A percentile compares a stretch with the other conserved stretches of the same genome.
These are phyloP conservation scores for Penicillium palitans DNA, from an alignment of 2,329 filamentous ascomycete genomes.

Conservation along the genomic window DNA sequence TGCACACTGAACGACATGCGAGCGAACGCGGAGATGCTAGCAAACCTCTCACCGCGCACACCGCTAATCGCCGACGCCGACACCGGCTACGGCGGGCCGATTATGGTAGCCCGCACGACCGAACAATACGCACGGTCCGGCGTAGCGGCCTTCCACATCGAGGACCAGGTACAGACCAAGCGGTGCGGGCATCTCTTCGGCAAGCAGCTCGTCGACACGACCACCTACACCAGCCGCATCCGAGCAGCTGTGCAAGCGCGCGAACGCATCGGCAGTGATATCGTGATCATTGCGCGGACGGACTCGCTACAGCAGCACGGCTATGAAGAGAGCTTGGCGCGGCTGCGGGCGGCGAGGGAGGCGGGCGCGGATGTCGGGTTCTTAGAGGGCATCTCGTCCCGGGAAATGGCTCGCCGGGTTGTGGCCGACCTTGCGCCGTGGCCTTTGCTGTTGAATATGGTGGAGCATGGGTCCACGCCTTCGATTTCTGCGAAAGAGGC, in stretches of 20 bases:
- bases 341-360: slow-evolving; percentile 42
- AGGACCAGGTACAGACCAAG: slow-evolving; percentile 55
- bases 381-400: slow-evolving; percentile 43
- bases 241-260: slow-evolving; percentile 40
- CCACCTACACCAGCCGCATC: slow-evolving; percentile 39
- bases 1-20: slow-evolving; percentile 55
- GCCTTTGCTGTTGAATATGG: slow-evolving; percentile 48
- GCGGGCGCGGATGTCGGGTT: slow-evolving; percentile 46
- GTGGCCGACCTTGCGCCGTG: slow-evolving; percentile 40
- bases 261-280: slow-evolving; percentile 40
- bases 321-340: slow-evolving; percentile 42
- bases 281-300: slow-evolving; percentile 48
- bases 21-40: slow-evolving; percentile 56
- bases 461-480: slow-evolving; percentile 47
- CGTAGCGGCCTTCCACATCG: slow-evolving; percentile 58
- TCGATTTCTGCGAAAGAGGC: slow-evolving; percentile 41
- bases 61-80: slow-evolving; percentile 58
- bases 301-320: slow-evolving; percentile 40
- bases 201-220: slow-evolving; percentile 41
- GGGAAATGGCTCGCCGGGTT: slow-evolving; percentile 38
- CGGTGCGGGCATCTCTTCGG: slow-evolving; percentile 44
- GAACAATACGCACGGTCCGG: slow-evolving; percentile 54
- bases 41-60: slow-evolving; percentile 50
- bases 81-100: slow-evolving; percentile 56
- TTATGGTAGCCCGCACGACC: slow-evolving; percentile 52